Percentiles rank a stretch among this genome's conserved stretches.
Conservation (phyloP, 345 rosid species). For the Gossypium raimondii region DNA sequence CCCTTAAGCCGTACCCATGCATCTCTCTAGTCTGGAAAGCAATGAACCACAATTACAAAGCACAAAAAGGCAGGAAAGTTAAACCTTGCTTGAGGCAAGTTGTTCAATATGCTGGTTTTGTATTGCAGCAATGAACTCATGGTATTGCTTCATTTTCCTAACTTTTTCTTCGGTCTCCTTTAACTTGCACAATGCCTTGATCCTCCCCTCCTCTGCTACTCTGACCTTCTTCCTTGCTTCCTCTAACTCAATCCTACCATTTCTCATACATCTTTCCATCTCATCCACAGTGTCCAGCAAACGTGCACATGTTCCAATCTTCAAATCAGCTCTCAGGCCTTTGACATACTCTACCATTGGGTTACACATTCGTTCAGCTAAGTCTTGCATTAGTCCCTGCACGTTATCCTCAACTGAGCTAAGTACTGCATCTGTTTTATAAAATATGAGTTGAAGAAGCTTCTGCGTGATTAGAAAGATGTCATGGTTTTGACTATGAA, state of each 20-base stretch:
- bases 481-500: constrained; percentile 37
- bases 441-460: constrained; percentile 38
- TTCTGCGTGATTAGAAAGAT: constrained; percentile 31
- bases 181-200: constrained; percentile 37
- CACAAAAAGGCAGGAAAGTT: background rate
- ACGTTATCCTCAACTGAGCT: constrained; percentile 48
- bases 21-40: background rate
- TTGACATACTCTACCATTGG: constrained; percentile 56
- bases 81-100: constrained; percentile 19
- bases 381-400: constrained; percentile 40
- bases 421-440: constrained; percentile 33
- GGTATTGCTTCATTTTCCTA: constrained; percentile 30
- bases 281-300: constrained; percentile 42
- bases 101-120: constrained; percentile 17
- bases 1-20: background rate
- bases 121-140: constrained; percentile 23
- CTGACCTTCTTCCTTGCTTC: constrained; percentile 41
- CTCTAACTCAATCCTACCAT: constrained; percentile 40
- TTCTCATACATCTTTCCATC: constrained; percentile 40
- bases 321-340: constrained; percentile 42
- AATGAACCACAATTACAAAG: background rate
- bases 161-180: constrained; percentile 39
- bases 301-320: constrained; percentile 37
- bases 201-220: constrained; percentile 45
- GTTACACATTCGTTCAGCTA: constrained; percentile 43